Evolutionary conservation across 352 stramenopile genomes (phyloP), one percentile per base, ranked within the genome.

Genomic region (Globisporangium spiculum): DNA sequence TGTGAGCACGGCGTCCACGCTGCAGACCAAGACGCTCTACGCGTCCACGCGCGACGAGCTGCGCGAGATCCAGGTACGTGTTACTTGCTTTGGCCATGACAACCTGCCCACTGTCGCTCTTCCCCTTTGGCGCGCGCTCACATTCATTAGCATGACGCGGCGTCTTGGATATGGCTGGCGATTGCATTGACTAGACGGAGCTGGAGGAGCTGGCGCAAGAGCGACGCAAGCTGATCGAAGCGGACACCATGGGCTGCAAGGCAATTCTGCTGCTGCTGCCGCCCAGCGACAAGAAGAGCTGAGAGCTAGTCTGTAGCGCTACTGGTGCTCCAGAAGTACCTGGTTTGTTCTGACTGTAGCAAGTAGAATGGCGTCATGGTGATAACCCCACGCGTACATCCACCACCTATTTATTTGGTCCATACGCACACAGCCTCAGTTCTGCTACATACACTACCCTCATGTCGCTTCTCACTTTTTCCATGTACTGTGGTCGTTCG

Each of bases 11-110:
- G 76, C 76, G 18, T 71, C 76, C n/a, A 79, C 70, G 44, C 65
- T 85, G 22, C 75, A 81, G 64, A 56, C 71, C 16, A 79, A 75
- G 63, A 74, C 68, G 52, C 74, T 87, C 56, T 77, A 77, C 30
- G 70, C 71, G 34, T 75, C 77, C 32, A 87, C 79, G 55, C 77
- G 75, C 27, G 75, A 85, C 53, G 79, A 87, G 26, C 58, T 87
- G 62, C 73, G 65, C 34, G 75, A 79, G 48, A 83, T 87, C 50
- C 75, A 85, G 77, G 75, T 79, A 16, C 14, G 1, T 20, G 4
- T 2, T 20, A n/a, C 4, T 20, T 18, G 38, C 12, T 16, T 18
- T 46, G 38, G 3, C 4, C 14, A 18, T 46, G 38, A 50, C 41
- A n/a, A n/a, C 14, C 38, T 46, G 4, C 41, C 38, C 3, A 18